phyloP scores from a whole-genome alignment of 164 flowering plant genomes.

The Paratinospora sagittata region DNA sequence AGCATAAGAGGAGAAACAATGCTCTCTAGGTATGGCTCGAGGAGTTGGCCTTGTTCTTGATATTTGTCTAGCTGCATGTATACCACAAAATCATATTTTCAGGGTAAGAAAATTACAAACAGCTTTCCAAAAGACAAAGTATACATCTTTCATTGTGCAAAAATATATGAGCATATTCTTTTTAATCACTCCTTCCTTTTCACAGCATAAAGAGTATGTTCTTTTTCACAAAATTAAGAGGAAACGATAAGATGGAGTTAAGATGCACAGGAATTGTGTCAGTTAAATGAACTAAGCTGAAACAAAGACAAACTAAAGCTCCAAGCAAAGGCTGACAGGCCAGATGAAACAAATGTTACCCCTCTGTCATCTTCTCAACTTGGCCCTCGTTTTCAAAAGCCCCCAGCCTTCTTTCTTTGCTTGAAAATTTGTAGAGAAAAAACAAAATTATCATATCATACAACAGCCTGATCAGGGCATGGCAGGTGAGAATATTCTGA shows the following conservation, averaged over 20 bases:
- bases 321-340: too few relatives aligned
- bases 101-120: background rate
- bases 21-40: conserved; percentile 91
- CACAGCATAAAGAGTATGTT: background rate
- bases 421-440: too few relatives aligned
- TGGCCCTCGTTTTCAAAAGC: too few relatives aligned
- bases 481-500: too few relatives aligned
- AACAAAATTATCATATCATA: too few relatives aligned
- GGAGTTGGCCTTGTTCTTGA: conserved; percentile 83
- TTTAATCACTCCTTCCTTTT: background rate
- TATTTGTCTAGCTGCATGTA: conserved; percentile 79
- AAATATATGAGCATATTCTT: too few relatives aligned
- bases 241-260: background rate
- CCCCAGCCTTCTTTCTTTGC: too few relatives aligned
- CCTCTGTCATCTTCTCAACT: too few relatives aligned
- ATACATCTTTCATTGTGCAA: background rate
- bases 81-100: background rate
- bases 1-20: conserved; percentile 83
- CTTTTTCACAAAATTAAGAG: background rate
- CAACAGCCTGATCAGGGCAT: too few relatives aligned
- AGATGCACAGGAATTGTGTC: background rate
- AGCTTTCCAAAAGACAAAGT: background rate
- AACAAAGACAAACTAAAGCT: too few relatives aligned
- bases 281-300: too few relatives aligned
- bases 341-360: too few relatives aligned